A percentile compares a stretch with the other conserved stretches of the same genome.
Evolutionary conservation across 257 asterid genomes (phyloP).

Genomic region (Solanum chaucha): DNA sequence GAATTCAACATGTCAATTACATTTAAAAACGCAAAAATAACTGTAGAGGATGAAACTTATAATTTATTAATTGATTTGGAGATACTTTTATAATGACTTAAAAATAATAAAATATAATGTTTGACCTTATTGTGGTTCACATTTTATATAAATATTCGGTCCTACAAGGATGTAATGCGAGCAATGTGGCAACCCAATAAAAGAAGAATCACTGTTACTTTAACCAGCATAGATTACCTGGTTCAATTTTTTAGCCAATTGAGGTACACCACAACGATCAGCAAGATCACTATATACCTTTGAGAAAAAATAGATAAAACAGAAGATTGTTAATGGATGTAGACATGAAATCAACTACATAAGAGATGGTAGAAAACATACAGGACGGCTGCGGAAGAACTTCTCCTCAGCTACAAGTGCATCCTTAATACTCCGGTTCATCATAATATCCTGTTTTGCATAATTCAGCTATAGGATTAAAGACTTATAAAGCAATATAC

Average conservation of each 20-base stretch:
- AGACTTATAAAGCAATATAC: background rate
- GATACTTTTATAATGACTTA: background rate
- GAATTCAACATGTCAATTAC: background rate
- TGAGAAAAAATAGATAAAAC: conserved; percentile 1
- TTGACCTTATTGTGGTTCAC: background rate
- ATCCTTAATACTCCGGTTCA: conserved; percentile 72
- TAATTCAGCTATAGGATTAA: background rate
- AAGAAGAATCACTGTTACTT: conserved; percentile 7
- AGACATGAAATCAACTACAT: conserved; percentile 4
- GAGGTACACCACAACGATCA: conserved; percentile 91
- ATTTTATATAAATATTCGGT: background rate
- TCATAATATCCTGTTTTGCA: conserved; percentile 57
- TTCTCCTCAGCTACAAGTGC: conserved; percentile 90
- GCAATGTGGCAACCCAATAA: background rate
- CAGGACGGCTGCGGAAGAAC: conserved; percentile 76
- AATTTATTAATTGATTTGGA: background rate
- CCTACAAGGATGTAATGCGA: background rate
- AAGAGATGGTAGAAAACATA: conserved; percentile 21
- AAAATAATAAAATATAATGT: background rate
- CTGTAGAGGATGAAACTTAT: background rate
- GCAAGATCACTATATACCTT: conserved; percentile 87
- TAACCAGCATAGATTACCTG: conserved; percentile 38
- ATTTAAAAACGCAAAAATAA: background rate
- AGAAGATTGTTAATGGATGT: background rate
- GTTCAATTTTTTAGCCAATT: conserved; percentile 97